Evolutionary conservation across 1,284 basidiomycete species (phyloP), one percentile per base, ranked within the genome.

Genomic region (Fistulina hepatica): DNA sequence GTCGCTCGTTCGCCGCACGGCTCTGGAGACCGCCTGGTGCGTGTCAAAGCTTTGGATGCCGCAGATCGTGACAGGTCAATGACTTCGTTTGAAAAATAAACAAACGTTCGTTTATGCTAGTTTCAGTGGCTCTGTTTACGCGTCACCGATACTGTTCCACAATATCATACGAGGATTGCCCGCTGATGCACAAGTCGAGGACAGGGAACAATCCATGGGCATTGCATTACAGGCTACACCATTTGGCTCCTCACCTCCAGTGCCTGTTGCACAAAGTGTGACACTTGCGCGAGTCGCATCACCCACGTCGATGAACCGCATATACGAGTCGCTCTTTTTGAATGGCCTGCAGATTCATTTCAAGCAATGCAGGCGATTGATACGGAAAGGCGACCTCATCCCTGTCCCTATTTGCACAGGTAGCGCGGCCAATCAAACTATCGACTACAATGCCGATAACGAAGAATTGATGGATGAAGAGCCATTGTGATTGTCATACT

Each of bases 251-350:
- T 54, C 57, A 5, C 81, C 81, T 7, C 59, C 71, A 3, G 61
- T 93, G 19, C 90, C 91, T 0, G 71, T 61, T 7, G 91, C 91
- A 2, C 65, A 62, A 39, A 65, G 73, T 5, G 65, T 97, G 21
- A 86, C 83, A 1, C 64, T 98, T 24, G 81, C 91, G 2, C 74
- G 91, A 13, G 67, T 98, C 4, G 81, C 89, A 0, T 90, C 90
- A 0, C 78, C 90, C 1, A 60, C 82, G 44, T 79, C 85, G 1
- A 76, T 75, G 5, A 77, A 82, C 54, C 80, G 81, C 40, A 60
- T 65, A 22, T 86, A 86, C 51, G 85, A 95, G 51, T 54, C 67
- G 1, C 56, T 77, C 6, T 84, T 86, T 54, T 57, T 92, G 10
- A 62, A 65, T 10, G 76, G 78, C 4, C 59, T 97, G 43, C 81